Base-by-base conservation (phyloP, 2,329 filamentous ascomycete species). In the Nectriaceae sp. region DNA sequence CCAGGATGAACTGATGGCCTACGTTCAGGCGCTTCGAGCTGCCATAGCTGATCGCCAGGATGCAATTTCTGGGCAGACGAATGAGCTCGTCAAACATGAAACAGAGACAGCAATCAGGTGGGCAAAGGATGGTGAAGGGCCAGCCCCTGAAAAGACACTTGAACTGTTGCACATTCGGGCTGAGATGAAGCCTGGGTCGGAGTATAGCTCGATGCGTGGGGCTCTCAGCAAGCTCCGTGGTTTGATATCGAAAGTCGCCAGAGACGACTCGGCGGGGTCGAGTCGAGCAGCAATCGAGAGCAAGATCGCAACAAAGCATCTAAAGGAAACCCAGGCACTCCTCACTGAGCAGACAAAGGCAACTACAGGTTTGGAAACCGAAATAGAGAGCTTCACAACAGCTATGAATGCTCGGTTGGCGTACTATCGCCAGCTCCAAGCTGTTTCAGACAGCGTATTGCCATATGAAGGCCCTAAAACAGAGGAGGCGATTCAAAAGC, bases 371-470 rank as follows among this genome's bases (percentile, higher is more conserved):
- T 65, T 87, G 11, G 84, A 89, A 52, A 81, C 82, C 50, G 92
- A 97, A 65, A 72, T 90, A 5, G 86, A 93, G 40, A 73, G 84
- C 21, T 94, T 96, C 65, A 87, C 84, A 21, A 76, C 78, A 15
- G 83, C 87, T 0, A 92, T 96, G 83, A 97, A 97, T 61, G 78
- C 84, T 31, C 85, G 94, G 13, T 72, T 97, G 1, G 90, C 94
- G 48, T 97, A 91, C 65, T 97, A 97, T 65, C 84, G 87, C 4
- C 91, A 97, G 62, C 77, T 97, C 11, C 94, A 97, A 64, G 81
- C 83, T 21, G 84, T 97, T n/a, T 97, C 92, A 0, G 93, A 97
- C 64, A 89, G 84, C 16, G 90, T 97, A 0, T 80, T 82, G 4
- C 85, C 88, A 1, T 89, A 88, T 47, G 85, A 90, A 47, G 85